Evolutionary conservation across 306 rosid species (phyloP).

Genomic region (Nissolia schottii): DNA sequence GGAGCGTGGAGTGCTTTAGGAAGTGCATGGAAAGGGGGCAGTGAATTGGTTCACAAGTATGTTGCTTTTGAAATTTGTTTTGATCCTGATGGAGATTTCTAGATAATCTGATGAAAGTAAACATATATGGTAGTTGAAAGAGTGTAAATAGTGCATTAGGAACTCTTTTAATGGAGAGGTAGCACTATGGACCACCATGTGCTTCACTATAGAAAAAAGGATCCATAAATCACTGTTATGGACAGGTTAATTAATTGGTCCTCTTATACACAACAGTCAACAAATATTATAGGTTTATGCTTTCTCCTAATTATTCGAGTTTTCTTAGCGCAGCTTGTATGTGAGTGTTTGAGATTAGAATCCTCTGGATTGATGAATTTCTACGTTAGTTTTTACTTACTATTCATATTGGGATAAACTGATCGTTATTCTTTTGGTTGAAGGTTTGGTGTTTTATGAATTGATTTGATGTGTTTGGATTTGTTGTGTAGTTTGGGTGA

Average conservation of each 20-base stretch:
- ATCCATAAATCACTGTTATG: not conserved
- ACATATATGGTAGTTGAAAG: not conserved
- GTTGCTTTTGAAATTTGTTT: conserved; percentile 15
- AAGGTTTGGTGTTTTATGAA: not conserved
- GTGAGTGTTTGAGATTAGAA: not conserved
- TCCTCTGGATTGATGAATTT: not conserved
- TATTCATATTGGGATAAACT: not conserved
- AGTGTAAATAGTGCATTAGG: not conserved
- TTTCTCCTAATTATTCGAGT: not conserved
- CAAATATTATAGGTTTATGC: not conserved
- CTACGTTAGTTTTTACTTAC: not conserved
- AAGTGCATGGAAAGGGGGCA: conserved; percentile 83
- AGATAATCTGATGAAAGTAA: conserved; percentile 3
- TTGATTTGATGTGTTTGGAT: not conserved
- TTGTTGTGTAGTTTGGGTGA: not conserved
- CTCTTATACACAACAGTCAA: not conserved
- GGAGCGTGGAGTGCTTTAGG: conserved; percentile 97
- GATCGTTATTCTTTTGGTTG: not conserved
- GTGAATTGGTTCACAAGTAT: conserved; percentile 73
- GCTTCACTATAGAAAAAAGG: conserved; percentile 3
- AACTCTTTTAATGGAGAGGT: not conserved
- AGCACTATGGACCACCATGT: not conserved
- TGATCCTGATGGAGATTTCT: not conserved
- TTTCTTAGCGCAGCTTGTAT: not conserved
- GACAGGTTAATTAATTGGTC: not conserved